Conservation (phyloP, 306 rosid species). For the Sicyos baderoa region DNA sequence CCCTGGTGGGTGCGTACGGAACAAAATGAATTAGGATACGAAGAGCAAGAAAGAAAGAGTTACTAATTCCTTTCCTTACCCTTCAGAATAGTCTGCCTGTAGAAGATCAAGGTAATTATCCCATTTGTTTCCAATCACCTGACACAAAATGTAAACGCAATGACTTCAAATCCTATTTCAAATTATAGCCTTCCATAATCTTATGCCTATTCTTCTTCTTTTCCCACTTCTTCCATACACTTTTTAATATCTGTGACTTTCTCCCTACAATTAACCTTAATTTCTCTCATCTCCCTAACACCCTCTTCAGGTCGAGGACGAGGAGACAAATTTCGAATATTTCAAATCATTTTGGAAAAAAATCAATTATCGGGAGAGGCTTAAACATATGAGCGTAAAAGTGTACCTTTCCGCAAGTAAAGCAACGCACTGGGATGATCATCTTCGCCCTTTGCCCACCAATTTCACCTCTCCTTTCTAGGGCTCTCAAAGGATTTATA, state of each 20-base stretch:
- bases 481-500: neutral
- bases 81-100: constrained; percentile 82
- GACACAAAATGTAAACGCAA: neutral
- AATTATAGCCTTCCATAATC: no score
- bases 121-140: constrained; percentile 98
- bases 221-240: no score
- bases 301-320: no score
- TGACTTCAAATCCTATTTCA: no score
- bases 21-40: constrained; percentile 16
- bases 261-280: no score
- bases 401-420: constrained; percentile 90
- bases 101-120: constrained; percentile 81
- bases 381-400: neutral
- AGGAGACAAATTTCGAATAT: no score
- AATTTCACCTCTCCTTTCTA: neutral
- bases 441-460: constrained; percentile 25
- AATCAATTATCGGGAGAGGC: neutral
- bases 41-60: neutral
- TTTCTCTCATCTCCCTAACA: no score
- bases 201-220: no score
- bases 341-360: no score
- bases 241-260: no score
- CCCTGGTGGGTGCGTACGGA: constrained; percentile 50
- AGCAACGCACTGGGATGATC: constrained; percentile 85
- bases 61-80: constrained; percentile 44